These are phyloP conservation scores for Eucalyptus fibrosa DNA, from an alignment of 345 rosid genomes.

Conservation along the genomic window DNA sequence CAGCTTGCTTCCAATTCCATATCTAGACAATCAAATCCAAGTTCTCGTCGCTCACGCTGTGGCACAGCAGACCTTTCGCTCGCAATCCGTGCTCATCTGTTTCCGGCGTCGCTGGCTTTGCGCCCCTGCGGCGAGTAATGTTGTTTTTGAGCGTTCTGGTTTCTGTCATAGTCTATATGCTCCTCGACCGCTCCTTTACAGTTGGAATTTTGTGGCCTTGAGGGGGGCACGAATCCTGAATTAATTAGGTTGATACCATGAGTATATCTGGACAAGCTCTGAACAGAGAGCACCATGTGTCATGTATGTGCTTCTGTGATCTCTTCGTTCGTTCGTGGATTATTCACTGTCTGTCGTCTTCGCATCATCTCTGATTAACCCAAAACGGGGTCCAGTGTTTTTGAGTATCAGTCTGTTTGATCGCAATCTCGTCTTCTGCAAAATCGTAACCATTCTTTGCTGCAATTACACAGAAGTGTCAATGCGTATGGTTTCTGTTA, in stretches of 20 bases:
- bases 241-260: background rate
- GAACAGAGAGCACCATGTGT: background rate
- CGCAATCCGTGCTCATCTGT: too few relatives aligned
- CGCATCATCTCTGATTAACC: background rate
- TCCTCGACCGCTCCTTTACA: background rate
- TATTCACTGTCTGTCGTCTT: background rate
- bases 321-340: background rate
- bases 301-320: background rate
- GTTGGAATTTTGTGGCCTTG: background rate
- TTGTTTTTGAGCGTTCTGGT: background rate
- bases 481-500: background rate
- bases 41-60: too few relatives aligned
- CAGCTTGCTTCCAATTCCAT: too few relatives aligned
- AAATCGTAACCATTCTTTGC: background rate
- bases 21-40: too few relatives aligned
- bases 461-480: background rate
- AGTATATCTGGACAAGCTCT: background rate
- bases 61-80: too few relatives aligned
- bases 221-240: background rate
- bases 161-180: background rate
- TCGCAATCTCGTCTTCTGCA: background rate
- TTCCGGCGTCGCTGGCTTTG: too few relatives aligned
- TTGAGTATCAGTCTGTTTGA: background rate
- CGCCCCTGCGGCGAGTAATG: background rate
- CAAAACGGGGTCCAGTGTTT: too few relatives aligned